Base-by-base conservation (phyloP, 2,329 filamentous ascomycete species). In the Pezicula carpinea region DNA sequence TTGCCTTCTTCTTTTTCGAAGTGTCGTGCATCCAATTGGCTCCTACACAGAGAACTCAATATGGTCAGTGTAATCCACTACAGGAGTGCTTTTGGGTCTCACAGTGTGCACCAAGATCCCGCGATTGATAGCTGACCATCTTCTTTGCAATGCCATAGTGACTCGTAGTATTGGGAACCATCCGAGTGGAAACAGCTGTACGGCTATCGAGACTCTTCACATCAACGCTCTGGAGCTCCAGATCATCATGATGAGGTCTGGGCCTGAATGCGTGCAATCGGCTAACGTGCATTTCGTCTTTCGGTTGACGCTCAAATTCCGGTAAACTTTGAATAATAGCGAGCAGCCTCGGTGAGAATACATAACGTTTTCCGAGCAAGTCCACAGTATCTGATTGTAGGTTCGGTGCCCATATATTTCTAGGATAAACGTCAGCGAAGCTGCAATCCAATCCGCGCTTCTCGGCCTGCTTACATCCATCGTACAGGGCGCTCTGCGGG, bases 61-160 rank as follows among this genome's bases (percentile, higher is more conserved):
- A 31, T 21, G 48, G 22, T 40, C 22, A 40, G 22, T 23, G 14
- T 6, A 15, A 15, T 15, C 33, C 33, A 35, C 17, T n/a, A 18
- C 7, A 35, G 7, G 33, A n/a, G 17, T 18, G 26, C 18, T 17
- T 6, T 14, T 6, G 22, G 14, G 41, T 62, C 71, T 57, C 67
- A 81, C 84, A 87, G 61, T 72, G 74, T 14, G 73, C 67, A 0
- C 84, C 85, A 62, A 83, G 78, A 57, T 90, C 86, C 13, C 87
- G 77, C 1, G 84, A 85, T 13, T 82, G 83, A 63, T 86, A 90
- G 61, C 89, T 85, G 72, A 85, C 85, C n/a, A 87, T 83, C 46
- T 83, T 77, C 52, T 86, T 75, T 5, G 85, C 77, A 35, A 89
- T 79, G 42, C 50, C 68, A 68, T 51, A 74, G 56, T 52, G 67